Conservation (phyloP, 352 stramenopile species). For the Phytophthora chlamydospora region DNA sequence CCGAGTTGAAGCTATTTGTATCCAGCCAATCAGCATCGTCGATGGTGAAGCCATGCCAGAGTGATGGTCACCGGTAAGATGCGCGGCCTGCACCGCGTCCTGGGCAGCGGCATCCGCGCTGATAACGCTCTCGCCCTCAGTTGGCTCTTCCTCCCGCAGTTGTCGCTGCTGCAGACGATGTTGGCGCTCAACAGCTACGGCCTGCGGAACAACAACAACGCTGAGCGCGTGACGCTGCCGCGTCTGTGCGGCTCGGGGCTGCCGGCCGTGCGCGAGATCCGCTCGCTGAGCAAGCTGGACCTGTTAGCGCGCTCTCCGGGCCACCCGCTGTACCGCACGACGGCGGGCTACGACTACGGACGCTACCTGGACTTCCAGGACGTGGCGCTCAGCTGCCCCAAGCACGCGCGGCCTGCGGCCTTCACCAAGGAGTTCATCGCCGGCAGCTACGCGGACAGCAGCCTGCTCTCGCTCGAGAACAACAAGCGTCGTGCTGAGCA, state of each 20-base stretch:
- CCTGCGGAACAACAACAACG: constrained; percentile 19
- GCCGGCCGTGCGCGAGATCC: constrained; percentile 33
- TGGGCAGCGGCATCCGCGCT: not conserved
- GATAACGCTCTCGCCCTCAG: not conserved
- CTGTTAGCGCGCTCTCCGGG: constrained; percentile 34
- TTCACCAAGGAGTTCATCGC: constrained; percentile 72
- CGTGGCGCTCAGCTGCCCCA: constrained; percentile 54
- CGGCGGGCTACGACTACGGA: constrained; percentile 65
- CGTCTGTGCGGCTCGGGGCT: constrained; percentile 41
- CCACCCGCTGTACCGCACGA: constrained; percentile 69
- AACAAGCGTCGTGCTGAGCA: constrained; percentile 50
- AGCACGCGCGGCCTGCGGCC: constrained; percentile 43
- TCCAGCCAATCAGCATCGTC: not conserved
- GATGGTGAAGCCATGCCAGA: not conserved
- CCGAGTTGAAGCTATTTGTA: not conserved
- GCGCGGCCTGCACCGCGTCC: too few relatives aligned
- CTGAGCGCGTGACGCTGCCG: constrained; percentile 44
- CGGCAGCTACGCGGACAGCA: constrained; percentile 55
- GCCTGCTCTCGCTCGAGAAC: constrained; percentile 65
- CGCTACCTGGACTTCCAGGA: constrained; percentile 65
- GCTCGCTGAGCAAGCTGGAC: constrained; percentile 63
- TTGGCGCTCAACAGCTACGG: constrained; percentile 61
- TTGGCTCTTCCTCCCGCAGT: too few relatives aligned
- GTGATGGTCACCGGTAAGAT: too few relatives aligned
- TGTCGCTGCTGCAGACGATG: constrained; percentile 22